Base-by-base conservation (phyloP, 345 rosid genomes). In the Excoecaria agallocha region DNA sequence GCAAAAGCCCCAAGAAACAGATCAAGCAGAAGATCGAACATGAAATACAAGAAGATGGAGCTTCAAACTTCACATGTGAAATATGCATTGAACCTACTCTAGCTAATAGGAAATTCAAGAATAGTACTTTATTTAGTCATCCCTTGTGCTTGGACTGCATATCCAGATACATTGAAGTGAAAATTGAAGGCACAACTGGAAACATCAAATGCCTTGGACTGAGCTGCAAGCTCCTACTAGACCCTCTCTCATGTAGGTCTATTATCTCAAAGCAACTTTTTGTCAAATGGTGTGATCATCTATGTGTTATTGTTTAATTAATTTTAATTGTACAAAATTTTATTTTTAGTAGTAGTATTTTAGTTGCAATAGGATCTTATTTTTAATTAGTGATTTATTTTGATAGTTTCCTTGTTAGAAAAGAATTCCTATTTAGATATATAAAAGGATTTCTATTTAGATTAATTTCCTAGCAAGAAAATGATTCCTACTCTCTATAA, bases 121-220 rank as follows among this genome's bases (percentile, higher is more conserved):
- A 76, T 22, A 63, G 61, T 30, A 48, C 25, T 38, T 10, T 45
- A 12, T 82, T 80, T 55, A 7, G 3, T 49, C 85, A 82, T 62
- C 76, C 78, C 8, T 76, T 79, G 49, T 82, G 82, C 11, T 4
- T 66, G 30, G 82, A 79, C 17, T 82, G 82, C 80, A 70, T 82
- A 56, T 55, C 74, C 8, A 79, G 52, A 39, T 79, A 76, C 19
- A 65, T 76, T 6, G 58, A 79, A 66, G 74, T 60, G 46, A 76
- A 60, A 72, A 35, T 82, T n/a, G 80, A 79, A 54, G 82, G 43
- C 37, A 7, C 8, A 22, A 20, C 25, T 3, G 78, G 71, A 57
- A 65, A 35, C 54, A 51, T 82, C 10, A 12, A 58, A 25, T 82
- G 85, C 67, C 85, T 78, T 12, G 80, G 78, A 20, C 52, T 76